These are phyloP conservation scores for Gremmenia infestans DNA, from an alignment of 2,329 filamentous ascomycete genomes.

Conservation along the genomic window DNA sequence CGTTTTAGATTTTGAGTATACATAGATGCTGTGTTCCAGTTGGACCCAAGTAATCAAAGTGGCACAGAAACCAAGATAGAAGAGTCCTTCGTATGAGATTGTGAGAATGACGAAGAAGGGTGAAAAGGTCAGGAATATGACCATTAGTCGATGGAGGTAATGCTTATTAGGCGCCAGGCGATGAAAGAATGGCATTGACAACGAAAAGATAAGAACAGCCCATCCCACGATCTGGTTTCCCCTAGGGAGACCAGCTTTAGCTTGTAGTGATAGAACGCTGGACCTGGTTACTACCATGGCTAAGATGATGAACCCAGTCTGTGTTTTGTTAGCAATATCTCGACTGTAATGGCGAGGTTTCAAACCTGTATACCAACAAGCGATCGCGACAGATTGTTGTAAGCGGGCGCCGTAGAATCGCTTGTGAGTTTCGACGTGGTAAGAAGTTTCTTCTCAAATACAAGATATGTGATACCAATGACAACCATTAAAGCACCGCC, in stretches of 20 bases:
- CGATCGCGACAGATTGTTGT: slow-evolving; percentile 49
- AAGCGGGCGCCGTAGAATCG: slow-evolving; percentile 26
- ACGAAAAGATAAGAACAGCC: slow-evolving; percentile 68
- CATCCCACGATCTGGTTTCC: slow-evolving; percentile 88
- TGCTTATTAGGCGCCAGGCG: slow-evolving; percentile 74
- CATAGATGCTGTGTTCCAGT: slow-evolving; percentile 76
- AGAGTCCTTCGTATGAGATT: slow-evolving; percentile 94
- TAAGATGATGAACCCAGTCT: slow-evolving; percentile 69
- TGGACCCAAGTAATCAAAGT: slow-evolving; percentile 84
- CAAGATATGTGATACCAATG: slow-evolving; percentile 71
- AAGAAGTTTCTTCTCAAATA: slow-evolving; percentile 60
- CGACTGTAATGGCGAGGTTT: not conserved
- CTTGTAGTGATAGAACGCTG: slow-evolving; percentile 78
- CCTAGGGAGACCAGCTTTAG: slow-evolving; percentile 75
- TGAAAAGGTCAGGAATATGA: slow-evolving; percentile 88
- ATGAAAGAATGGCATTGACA: slow-evolving; percentile 78
- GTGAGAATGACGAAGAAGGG: slow-evolving; percentile 93
- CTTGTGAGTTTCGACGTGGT: slow-evolving; percentile 20
- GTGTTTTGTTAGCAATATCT: not conserved
- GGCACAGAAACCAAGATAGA: slow-evolving; percentile 85
- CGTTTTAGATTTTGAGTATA: slow-evolving; percentile 33
- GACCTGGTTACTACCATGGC: slow-evolving; percentile 83
- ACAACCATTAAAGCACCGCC: slow-evolving; percentile 75
- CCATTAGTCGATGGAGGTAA: slow-evolving; percentile 82
- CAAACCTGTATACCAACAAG: slow-evolving; percentile 63